Percentiles rank a stretch among this genome's conserved stretches.
Evolutionary conservation across 2,329 filamentous ascomycete species (phyloP).

Genomic region (Scytalidium sp.): DNA sequence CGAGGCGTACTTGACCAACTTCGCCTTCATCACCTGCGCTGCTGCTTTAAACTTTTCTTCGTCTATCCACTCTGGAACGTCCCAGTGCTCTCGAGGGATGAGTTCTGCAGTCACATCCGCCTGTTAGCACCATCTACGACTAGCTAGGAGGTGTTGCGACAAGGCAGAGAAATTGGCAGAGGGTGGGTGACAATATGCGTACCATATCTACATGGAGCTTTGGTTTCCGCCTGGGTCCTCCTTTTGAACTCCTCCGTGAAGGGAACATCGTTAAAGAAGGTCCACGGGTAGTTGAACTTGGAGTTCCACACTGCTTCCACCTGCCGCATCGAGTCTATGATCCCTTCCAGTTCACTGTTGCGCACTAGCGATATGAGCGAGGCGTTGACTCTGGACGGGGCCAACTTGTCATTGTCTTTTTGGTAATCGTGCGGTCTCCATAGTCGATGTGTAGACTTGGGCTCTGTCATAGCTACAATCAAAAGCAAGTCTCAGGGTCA

Average conservation of each 20-base stretch:
- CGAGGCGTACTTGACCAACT: slow-evolving; percentile 96
- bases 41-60: slow-evolving; percentile 86
- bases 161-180: too few relatives aligned
- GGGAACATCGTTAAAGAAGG: slow-evolving; percentile 80
- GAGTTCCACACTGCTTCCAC: slow-evolving; percentile 75
- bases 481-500: neutral
- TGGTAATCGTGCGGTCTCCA: neutral
- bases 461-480: neutral
- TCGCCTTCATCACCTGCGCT: slow-evolving; percentile 84
- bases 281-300: slow-evolving; percentile 81
- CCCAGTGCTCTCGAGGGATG: slow-evolving; percentile 89
- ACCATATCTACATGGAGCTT: slow-evolving; percentile 66
- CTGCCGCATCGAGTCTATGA: slow-evolving; percentile 69
- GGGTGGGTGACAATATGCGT: slow-evolving; percentile 31
- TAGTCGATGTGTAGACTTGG: neutral
- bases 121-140: neutral
- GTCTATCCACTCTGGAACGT: slow-evolving; percentile 91
- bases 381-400: neutral
- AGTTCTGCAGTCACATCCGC: slow-evolving; percentile 37
- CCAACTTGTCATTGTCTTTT: neutral
- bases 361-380: slow-evolving; percentile 55
- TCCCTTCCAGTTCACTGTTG: slow-evolving; percentile 65
- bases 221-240: slow-evolving; percentile 64
- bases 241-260: slow-evolving; percentile 77
- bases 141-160: neutral